phyloP scores from a whole-genome alignment of 148 eudicot genomes.

The Rhododendron mucronatum region DNA sequence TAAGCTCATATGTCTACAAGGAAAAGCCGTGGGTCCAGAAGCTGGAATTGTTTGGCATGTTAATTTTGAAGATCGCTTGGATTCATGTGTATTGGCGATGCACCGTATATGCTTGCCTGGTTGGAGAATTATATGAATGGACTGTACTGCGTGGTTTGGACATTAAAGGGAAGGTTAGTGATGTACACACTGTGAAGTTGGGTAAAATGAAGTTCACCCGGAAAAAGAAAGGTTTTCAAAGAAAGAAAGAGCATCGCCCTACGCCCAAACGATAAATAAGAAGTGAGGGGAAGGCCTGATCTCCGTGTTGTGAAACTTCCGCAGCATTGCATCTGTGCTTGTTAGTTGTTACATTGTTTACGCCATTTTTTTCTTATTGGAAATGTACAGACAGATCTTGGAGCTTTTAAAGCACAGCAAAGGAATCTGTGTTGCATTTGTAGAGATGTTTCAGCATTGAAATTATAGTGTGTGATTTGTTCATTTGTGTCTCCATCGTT shows the following conservation, averaged over 20 bases:
- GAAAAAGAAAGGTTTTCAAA: background rate
- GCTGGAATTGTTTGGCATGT: background rate
- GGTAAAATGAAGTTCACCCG: background rate
- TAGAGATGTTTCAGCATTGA: background rate
- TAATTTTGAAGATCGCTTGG: background rate
- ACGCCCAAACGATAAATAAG: background rate
- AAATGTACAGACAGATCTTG: background rate
- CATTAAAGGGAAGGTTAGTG: background rate
- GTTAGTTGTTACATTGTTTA: background rate
- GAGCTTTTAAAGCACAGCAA: background rate
- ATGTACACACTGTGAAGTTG: background rate
- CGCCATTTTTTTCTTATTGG: background rate
- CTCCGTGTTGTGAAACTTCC: background rate
- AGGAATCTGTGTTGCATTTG: background rate
- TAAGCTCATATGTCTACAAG: background rate
- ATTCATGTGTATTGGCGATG: background rate
- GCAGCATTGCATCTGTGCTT: background rate
- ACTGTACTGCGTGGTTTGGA: background rate
- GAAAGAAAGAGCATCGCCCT: background rate
- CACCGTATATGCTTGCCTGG: background rate
- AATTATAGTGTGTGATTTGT: background rate
- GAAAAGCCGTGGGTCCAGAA: background rate
- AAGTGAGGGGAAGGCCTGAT: background rate
- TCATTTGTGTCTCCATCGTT: background rate
- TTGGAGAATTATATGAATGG: background rate